Base-by-base conservation (phyloP, 2,329 filamentous ascomycete genomes). In the Byssoonygena ceratinophila region DNA sequence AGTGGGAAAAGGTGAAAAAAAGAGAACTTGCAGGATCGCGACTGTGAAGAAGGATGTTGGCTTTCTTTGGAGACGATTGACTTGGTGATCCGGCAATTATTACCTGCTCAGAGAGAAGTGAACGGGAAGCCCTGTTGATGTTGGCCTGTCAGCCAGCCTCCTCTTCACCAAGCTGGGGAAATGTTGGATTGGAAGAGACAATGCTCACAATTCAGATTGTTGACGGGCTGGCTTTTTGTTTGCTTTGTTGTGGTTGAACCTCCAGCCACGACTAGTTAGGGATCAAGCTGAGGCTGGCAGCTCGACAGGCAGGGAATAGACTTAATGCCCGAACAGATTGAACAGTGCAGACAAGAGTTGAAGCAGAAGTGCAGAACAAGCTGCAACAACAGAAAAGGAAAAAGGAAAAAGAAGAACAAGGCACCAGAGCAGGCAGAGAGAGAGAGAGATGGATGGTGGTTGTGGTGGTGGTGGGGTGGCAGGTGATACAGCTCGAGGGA, bases 1-100 rank as follows among this genome's bases (percentile, higher is more conserved):
- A 12, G 14, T 48, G 46, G 18, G n/a, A 5, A n/a, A 14, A 16
- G 11, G 16, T 27, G 20, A 36, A 25, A 40, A 49, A 34, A 48
- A 48, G 40, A 36, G 14, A 49, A 48, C 36, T 41, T 49, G 46
- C 46, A 49, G 36, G 36, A 23, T 31, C 14, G 32, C 5, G 34
- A 20, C 23, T 31, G 34, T 39, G 31, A 20, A 23, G 25, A 31
- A 32, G 20, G 32, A 3, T 48, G 11, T 27, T 27, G 32, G 46
- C 11, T 22, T 7, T 18, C 4, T 40, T 12, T 22, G 25, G 27
- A 29, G 9, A 12, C 23, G 20, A 23, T 29, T 31, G 20, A 18
- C 36, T 39, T 34, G 32, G 4, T 37, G n/a, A 37, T 16, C 14
- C n/a, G 14, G 32, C 7, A 4, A 18, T 37, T 4, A 16, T 16